Evolutionary conservation across 2,329 filamentous ascomycete species (phyloP).

Genomic region (Aspergillus sp.): DNA sequence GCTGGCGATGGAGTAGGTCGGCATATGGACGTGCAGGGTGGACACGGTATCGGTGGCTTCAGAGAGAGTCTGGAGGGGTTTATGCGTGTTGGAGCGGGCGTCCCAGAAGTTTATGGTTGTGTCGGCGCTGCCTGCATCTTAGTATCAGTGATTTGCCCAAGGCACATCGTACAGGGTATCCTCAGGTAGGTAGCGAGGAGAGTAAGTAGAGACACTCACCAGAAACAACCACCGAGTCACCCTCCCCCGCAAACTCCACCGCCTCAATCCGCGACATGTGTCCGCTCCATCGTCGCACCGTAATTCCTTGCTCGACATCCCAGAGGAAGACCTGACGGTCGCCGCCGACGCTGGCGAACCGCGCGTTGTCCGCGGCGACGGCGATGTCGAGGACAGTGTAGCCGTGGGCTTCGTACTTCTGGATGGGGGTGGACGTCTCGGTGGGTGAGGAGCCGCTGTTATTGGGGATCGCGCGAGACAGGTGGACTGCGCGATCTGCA

Average conservation of each 20-base stretch:
- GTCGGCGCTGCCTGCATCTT: conserved; percentile 40
- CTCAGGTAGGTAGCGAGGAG: neutral
- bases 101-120: conserved; percentile 45
- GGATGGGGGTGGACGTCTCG: conserved; percentile 61
- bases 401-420: conserved; percentile 84
- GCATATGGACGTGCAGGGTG: conserved; percentile 37
- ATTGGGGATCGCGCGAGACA: conserved; percentile 65
- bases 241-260: conserved; percentile 74
- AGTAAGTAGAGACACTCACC: conserved; percentile 28
- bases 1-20: conserved; percentile 56
- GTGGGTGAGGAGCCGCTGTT: conserved; percentile 33
- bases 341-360: conserved; percentile 82
- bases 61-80: conserved; percentile 41
- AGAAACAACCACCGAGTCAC: conserved; percentile 68
- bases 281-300: conserved; percentile 69
- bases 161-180: too few species aligned
- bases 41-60: conserved; percentile 44
- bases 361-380: conserved; percentile 72
- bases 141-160: neutral
- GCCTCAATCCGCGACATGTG: conserved; percentile 74
- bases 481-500: conserved; percentile 77
- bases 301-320: conserved; percentile 82
- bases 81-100: conserved; percentile 37
- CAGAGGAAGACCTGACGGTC: conserved; percentile 90
- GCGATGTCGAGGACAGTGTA: conserved; percentile 85